Evolutionary conservation across 148 eudicot species (phyloP).

Genomic region (Cornus florida): DNA sequence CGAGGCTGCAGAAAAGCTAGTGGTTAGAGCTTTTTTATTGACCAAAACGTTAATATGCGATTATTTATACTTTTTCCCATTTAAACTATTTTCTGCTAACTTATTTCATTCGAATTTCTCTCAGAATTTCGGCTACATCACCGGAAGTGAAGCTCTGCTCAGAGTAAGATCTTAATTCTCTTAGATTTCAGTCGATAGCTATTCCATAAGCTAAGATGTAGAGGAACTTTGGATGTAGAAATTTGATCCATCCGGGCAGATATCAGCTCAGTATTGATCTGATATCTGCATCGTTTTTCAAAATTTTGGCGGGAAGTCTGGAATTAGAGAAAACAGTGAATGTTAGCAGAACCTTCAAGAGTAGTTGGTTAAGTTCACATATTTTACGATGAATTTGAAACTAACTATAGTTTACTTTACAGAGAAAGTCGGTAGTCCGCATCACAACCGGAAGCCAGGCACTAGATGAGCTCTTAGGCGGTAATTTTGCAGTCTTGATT

Average conservation of each 20-base stretch:
- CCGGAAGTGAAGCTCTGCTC: conserved; percentile 96
- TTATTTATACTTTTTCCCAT: neutral
- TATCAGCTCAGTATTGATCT: no score
- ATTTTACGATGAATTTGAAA: neutral
- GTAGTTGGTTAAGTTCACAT: neutral
- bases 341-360: no score
- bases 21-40: conserved; percentile 45
- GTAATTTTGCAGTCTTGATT: conserved; percentile 26
- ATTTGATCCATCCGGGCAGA: no score
- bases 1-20: conserved; percentile 96
- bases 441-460: conserved; percentile 95
- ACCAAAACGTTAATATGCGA: neutral
- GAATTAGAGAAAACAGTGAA: no score
- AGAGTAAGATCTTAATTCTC: conserved; percentile 48
- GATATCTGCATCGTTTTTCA: no score
- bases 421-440: conserved; percentile 82
- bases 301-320: no score
- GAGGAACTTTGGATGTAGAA: neutral
- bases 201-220: neutral
- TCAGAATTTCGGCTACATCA: conserved; percentile 92
- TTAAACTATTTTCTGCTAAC: neutral
- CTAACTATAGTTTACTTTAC: neutral
- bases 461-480: conserved; percentile 81
- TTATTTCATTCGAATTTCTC: neutral
- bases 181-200: neutral